A percentile compares a stretch with the other conserved stretches of the same genome.
These are phyloP conservation scores for Fusarium torulosum DNA, from an alignment of 2,329 filamentous ascomycete genomes.

Conservation along the genomic window DNA sequence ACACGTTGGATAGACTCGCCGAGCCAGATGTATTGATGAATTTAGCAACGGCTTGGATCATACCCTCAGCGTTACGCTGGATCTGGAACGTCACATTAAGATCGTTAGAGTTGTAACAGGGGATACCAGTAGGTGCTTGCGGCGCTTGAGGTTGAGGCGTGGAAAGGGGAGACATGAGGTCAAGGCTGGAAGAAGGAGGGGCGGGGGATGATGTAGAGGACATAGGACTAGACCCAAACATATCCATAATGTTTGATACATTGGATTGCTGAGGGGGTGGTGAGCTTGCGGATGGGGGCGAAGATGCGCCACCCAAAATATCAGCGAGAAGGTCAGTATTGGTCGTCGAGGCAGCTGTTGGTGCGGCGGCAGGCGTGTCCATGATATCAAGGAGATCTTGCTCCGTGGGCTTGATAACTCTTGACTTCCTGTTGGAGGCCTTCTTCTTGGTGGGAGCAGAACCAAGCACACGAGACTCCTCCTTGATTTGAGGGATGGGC, in stretches of 20 bases:
- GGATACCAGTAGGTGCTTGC: constrained; percentile 67
- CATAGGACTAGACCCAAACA: constrained; percentile 72
- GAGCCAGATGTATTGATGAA: constrained; percentile 83
- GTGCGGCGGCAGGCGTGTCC: constrained; percentile 73
- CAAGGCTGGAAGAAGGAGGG: constrained; percentile 59
- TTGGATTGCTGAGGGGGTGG: constrained; percentile 68
- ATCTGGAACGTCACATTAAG: constrained; percentile 84
- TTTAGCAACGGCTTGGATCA: constrained; percentile 83
- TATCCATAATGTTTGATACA: constrained; percentile 86
- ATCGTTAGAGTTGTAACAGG: constrained; percentile 89
- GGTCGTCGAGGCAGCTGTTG: constrained; percentile 67
- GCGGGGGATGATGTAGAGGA: constrained; percentile 51
- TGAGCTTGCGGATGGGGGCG: constrained; percentile 53
- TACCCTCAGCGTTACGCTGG: constrained; percentile 83
- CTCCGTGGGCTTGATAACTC: constrained; percentile 84
- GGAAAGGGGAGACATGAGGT: constrained; percentile 64
- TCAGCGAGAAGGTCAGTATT: constrained; percentile 91
- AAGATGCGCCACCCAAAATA: constrained; percentile 82
- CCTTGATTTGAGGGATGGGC: constrained; percentile 96
- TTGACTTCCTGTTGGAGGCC: constrained; percentile 80
- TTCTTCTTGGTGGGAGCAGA: constrained; percentile 78
- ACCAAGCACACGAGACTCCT: constrained; percentile 91
- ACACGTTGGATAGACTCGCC: constrained; percentile 77
- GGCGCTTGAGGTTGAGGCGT: constrained; percentile 54
- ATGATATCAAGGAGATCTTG: constrained; percentile 95